Percentiles rank a stretch among this genome's conserved stretches.
phyloP scores from a whole-genome alignment of 768 basidiomycete genomes.

The Cystobasidiopsis lactophilus region DNA sequence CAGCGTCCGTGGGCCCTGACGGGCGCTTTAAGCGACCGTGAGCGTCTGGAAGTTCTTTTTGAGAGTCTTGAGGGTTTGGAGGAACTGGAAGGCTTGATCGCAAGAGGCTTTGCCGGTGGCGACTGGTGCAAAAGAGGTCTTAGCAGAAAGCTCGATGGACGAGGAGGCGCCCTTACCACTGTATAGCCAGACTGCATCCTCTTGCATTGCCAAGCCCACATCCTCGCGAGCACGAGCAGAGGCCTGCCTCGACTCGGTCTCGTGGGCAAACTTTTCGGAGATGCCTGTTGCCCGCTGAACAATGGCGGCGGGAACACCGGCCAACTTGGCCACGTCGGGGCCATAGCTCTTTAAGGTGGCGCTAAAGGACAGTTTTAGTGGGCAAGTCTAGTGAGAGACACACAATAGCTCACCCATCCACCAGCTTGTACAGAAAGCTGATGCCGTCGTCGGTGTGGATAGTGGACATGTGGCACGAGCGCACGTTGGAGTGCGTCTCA shows the following conservation, averaged over 20 bases:
- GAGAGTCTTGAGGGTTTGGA: too few relatives aligned
- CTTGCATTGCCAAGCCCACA: too few relatives aligned
- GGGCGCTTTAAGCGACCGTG: too few relatives aligned
- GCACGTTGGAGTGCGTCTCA: slow-evolving; percentile 31
- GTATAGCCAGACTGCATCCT: too few relatives aligned
- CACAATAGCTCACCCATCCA: slow-evolving; percentile 19
- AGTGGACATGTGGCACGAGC: slow-evolving; percentile 90
- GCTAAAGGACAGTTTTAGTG: slow-evolving; percentile 29
- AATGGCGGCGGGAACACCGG: slow-evolving; percentile 33
- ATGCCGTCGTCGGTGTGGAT: slow-evolving; percentile 82
- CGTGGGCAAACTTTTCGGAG: slow-evolving; percentile 68
- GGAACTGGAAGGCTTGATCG: too few relatives aligned
- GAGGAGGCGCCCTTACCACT: too few relatives aligned
- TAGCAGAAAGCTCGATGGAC: too few relatives aligned
- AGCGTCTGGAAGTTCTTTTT: too few relatives aligned
- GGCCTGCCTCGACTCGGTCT: slow-evolving; percentile 38
- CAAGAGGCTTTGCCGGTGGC: too few relatives aligned
- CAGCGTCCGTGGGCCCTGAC: too few relatives aligned
- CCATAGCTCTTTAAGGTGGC: slow-evolving; percentile 76
- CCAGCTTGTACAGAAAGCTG: slow-evolving; percentile 75
- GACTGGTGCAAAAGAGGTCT: too few relatives aligned
- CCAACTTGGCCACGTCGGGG: slow-evolving; percentile 82
- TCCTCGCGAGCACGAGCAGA: slow-evolving; percentile 2
- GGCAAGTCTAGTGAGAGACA: slow-evolving; percentile 22
- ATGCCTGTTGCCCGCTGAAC: slow-evolving; percentile 72